Evolutionary conservation across 164 flowering plant species (phyloP).

Genomic region (Chloranthus sessilifolius): DNA sequence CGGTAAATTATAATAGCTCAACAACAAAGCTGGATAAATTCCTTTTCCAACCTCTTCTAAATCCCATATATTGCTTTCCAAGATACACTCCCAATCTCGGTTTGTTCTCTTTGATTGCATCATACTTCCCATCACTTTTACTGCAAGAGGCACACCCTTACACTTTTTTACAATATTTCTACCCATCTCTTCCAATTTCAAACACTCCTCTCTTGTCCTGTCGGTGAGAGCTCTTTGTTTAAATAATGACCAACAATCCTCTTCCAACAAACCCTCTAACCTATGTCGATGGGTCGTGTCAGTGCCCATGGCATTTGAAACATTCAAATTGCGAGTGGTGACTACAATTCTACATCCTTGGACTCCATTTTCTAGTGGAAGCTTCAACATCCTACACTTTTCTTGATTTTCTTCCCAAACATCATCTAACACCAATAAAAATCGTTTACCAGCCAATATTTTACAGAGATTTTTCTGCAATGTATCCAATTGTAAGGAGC

Average conservation of each 20-base stretch:
- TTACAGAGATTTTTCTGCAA: constrained; percentile 4
- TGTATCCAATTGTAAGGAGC: not conserved
- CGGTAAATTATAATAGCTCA: constrained; percentile 9
- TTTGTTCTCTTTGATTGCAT: not conserved
- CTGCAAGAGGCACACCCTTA: not conserved
- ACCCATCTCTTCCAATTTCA: not conserved
- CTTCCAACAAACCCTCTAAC: not conserved
- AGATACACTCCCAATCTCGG: not conserved
- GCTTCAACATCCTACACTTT: not conserved
- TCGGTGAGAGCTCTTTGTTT: constrained; percentile 1
- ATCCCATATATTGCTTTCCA: not conserved
- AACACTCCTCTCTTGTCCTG: not conserved
- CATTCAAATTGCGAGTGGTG: constrained; percentile 4
- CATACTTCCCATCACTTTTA: not conserved
- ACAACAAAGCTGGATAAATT: not conserved
- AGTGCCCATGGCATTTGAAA: not conserved
- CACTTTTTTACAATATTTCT: not conserved
- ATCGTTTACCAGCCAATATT: not conserved
- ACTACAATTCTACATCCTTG: constrained; percentile 12
- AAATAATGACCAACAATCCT: constrained; percentile 4
- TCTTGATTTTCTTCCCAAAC: constrained; percentile 2
- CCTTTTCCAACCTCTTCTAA: not conserved
- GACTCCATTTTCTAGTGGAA: not conserved
- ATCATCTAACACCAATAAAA: constrained; percentile 10
- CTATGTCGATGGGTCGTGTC: not conserved